These are phyloP conservation scores for Aeschynomene evenia DNA, from an alignment of 306 rosid species.

Conservation along the genomic window DNA sequence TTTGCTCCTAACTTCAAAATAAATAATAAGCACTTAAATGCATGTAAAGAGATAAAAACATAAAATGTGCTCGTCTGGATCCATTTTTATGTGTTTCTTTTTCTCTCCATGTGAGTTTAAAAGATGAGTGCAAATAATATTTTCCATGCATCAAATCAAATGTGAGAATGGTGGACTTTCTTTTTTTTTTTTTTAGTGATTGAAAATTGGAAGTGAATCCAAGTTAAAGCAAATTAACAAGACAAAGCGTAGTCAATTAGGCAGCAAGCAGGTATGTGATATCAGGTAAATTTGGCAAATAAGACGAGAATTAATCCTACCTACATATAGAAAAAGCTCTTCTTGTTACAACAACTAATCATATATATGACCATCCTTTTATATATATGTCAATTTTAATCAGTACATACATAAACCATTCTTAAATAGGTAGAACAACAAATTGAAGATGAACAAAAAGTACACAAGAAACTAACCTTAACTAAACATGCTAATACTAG, in stretches of 20 bases:
- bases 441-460: neutral
- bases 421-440: neutral
- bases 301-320: neutral
- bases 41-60: too few species aligned
- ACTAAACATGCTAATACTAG: neutral
- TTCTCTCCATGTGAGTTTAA: too few species aligned
- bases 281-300: neutral
- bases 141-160: too few species aligned
- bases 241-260: neutral
- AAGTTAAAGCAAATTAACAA: neutral
- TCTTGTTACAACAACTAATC: neutral
- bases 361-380: neutral
- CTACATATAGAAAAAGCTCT: neutral
- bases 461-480: neutral
- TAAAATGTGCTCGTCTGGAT: too few species aligned
- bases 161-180: neutral
- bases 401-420: neutral
- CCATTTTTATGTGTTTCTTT: too few species aligned
- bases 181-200: neutral
- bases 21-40: too few species aligned
- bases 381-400: neutral
- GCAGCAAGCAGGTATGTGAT: neutral
- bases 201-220: neutral
- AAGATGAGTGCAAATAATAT: too few species aligned
- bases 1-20: too few species aligned